Evolutionary conservation across 345 rosid species (phyloP).

Genomic region (Dipteronia sinensis): DNA sequence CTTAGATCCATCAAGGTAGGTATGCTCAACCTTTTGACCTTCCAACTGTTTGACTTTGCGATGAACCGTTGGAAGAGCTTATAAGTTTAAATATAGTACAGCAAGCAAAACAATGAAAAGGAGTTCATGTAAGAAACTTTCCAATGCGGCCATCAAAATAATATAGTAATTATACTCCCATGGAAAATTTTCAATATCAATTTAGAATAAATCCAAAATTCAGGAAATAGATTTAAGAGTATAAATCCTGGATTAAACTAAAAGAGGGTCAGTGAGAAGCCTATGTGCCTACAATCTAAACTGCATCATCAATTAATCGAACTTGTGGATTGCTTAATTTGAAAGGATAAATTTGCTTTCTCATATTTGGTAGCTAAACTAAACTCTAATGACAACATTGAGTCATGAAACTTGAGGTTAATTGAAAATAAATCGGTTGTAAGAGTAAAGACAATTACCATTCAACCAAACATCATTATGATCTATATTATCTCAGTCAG

Average conservation of each 20-base stretch:
- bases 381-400: neutral
- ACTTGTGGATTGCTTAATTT: neutral
- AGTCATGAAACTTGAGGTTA: neutral
- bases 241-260: neutral
- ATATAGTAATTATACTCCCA: neutral
- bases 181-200: neutral
- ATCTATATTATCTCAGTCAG: no score
- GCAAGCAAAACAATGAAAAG: neutral
- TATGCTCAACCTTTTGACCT: conserved; percentile 8
- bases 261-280: neutral
- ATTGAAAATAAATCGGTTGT: neutral
- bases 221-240: neutral
- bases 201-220: no score
- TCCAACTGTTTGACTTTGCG: neutral
- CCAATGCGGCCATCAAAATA: neutral
- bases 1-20: neutral
- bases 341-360: no score
- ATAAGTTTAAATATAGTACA: neutral
- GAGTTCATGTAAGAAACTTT: neutral
- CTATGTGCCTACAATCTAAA: neutral
- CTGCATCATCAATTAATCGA: neutral
- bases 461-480: no score
- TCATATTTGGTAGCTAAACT: no score
- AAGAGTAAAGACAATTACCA: no score
- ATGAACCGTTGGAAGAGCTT: neutral